Conservation (phyloP, 2,329 filamentous ascomycete species). For the Juglanconis sp. region DNA sequence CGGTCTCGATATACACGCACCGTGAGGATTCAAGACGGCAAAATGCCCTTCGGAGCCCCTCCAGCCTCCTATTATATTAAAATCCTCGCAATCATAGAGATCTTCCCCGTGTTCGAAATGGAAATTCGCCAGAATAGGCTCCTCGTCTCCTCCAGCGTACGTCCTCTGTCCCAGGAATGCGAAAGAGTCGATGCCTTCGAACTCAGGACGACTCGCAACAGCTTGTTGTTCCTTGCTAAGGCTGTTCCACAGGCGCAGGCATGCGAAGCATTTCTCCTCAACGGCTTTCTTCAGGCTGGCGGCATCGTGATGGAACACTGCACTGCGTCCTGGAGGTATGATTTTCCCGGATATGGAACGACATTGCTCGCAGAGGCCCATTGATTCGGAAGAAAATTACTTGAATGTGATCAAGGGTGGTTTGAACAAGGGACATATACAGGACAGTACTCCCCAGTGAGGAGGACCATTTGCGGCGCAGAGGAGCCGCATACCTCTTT, state of each 20-base stretch:
- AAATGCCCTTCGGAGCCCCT: background rate
- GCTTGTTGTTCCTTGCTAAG: constrained; percentile 4
- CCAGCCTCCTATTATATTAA: background rate
- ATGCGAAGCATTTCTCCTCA: background rate
- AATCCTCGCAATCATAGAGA: constrained; percentile 6
- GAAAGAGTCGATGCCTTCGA: background rate
- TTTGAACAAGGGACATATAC: too few species aligned
- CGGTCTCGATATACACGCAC: background rate
- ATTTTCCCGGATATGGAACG: background rate
- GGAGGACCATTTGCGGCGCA: too few species aligned
- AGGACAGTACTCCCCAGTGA: too few species aligned
- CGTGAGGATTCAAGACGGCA: background rate
- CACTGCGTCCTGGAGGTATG: background rate
- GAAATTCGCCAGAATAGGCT: background rate
- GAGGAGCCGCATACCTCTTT: too few species aligned
- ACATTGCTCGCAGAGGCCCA: constrained; percentile 7
- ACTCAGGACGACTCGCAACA: background rate
- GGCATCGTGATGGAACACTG: background rate
- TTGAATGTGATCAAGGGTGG: background rate
- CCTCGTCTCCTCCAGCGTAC: background rate
- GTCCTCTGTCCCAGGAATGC: background rate
- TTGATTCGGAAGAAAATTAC: background rate
- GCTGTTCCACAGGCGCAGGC: background rate
- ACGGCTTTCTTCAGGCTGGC: background rate
- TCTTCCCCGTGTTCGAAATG: background rate